Base-by-base conservation (phyloP, 2,329 filamentous ascomycete species). In the Dothidotthia symphoricarpi region DNA sequence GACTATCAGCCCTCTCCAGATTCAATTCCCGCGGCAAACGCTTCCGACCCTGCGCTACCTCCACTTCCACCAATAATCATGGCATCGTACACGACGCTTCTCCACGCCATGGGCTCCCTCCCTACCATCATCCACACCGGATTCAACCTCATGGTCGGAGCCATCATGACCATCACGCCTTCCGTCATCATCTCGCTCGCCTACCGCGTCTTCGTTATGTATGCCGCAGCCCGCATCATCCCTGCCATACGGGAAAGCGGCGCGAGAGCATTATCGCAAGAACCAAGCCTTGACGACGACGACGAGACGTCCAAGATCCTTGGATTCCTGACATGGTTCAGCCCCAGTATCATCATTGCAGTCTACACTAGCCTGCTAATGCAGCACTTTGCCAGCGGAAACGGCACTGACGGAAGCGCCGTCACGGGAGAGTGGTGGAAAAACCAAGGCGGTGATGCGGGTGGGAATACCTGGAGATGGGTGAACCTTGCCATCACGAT, bases 41-140 rank as follows among this genome's bases (percentile, higher is more conserved):
- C 71, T 12, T 62, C 78, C 11, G 85, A 94, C 43, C 82, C 86
- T n/a, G 90, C 95, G 16, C 93, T 97, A 45, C 93, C 93, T 26
- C 93, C 93, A n/a, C 76, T 98, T 28, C 93, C 93, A 11, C 93
- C 93, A 1, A 89, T 97, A 49, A 91, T 98, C 66, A 97, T 97
- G 91, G 93, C 91, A 4, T 96, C 90, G 6, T 97, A 96, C 69
- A 91, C 89, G 16, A 96, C 91, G 1, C 73, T 97, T 28, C 75
- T 96, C 31, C 87, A 94, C 54, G 80, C 90, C 31, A 74, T 97
- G 25, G 86, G 87, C 39, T 85, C 83, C 3, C 75, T 95, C n/a
- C 91, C 88, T 3, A 84, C 80, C 3, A 89, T 86, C 17, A 82
- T 94, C 3, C 86, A 87, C 66, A 90, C 88, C 0, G 85, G 83